Evolutionary conservation across 768 basidiomycete genomes (phyloP).

Genomic region (Agaricus sinodeliciosus): DNA sequence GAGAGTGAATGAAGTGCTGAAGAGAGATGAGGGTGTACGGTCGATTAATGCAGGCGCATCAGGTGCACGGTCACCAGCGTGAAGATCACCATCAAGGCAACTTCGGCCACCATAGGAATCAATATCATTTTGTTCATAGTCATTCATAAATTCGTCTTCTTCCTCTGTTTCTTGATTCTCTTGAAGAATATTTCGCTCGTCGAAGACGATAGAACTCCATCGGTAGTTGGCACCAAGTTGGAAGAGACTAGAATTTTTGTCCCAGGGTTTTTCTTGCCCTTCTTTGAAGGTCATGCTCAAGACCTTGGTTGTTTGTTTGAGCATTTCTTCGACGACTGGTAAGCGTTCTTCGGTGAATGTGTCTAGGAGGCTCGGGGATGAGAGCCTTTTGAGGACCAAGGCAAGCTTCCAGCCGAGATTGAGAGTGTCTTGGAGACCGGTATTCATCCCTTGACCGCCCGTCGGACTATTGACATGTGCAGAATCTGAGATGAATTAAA

Average conservation of each 20-base stretch:
- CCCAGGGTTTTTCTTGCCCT: conserved; percentile 13
- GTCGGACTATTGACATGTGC: conserved; percentile 36
- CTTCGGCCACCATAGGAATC: conserved; percentile 19
- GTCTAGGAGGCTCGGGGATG: conserved; percentile 21
- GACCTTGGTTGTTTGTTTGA: conserved; percentile 20
- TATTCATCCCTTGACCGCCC: conserved; percentile 26
- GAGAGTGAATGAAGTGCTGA: conserved; percentile 12
- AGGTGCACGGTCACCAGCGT: conserved; percentile 41
- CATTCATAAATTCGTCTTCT: conserved; percentile 12
- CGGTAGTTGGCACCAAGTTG: conserved; percentile 52
- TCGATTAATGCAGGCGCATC: conserved; percentile 27
- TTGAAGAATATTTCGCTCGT: conserved; percentile 23
- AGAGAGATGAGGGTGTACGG: conserved; percentile 6
- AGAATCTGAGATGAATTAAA: conserved; percentile 23
- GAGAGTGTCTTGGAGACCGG: conserved; percentile 26
- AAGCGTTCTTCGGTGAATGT: conserved; percentile 27
- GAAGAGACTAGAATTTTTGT: conserved; percentile 14
- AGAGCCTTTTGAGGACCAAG: conserved; percentile 23
- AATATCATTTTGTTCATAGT: conserved; percentile 6
- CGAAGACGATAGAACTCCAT: conserved; percentile 40
- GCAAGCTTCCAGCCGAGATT: conserved; percentile 34
- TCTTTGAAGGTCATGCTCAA: conserved; percentile 3
- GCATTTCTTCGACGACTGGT: conserved; percentile 31
- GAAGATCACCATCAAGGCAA: conserved; percentile 16
- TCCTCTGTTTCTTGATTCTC: conserved; percentile 11